These are phyloP conservation scores for Strigomonas galati DNA, from an alignment of 208 protist genomes.

Conservation along the genomic window DNA sequence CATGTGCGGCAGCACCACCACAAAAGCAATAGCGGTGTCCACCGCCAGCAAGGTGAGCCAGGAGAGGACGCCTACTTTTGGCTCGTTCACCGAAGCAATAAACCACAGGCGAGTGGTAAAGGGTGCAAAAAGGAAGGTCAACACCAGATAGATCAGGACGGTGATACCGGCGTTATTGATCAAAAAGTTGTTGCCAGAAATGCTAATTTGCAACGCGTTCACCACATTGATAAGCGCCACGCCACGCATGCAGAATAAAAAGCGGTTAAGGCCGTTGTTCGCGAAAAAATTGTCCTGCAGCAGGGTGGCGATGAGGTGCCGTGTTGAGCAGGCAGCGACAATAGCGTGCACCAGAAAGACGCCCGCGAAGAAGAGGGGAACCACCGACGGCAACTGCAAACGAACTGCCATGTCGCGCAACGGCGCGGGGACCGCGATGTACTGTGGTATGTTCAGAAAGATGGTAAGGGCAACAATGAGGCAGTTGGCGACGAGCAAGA, in stretches of 20 bases:
- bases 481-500: slow-evolving; percentile 48
- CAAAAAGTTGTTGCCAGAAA: slow-evolving; percentile 69
- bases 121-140: slow-evolving; percentile 53
- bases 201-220: slow-evolving; percentile 67
- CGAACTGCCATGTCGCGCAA: slow-evolving; percentile 31
- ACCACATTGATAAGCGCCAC: slow-evolving; percentile 65
- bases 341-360: slow-evolving; percentile 59
- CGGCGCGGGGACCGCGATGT: slow-evolving; percentile 15
- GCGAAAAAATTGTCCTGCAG: slow-evolving; percentile 63
- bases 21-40: slow-evolving; percentile 34
- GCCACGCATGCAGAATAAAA: slow-evolving; percentile 68
- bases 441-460: slow-evolving; percentile 34
- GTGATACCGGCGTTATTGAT: slow-evolving; percentile 44
- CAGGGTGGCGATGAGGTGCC: slow-evolving; percentile 48
- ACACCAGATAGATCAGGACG: slow-evolving; percentile 49
- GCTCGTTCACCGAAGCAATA: slow-evolving; percentile 72
- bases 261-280: slow-evolving; percentile 53
- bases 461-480: slow-evolving; percentile 34
- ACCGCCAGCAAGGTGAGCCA: slow-evolving; percentile 60
- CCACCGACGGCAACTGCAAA: slow-evolving; percentile 48
- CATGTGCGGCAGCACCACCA: slow-evolving; percentile 57
- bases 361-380: slow-evolving; percentile 49
- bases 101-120: slow-evolving; percentile 81
- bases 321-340: slow-evolving; percentile 30
- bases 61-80: slow-evolving; percentile 44